phyloP scores from a whole-genome alignment of 2,329 filamentous ascomycete genomes.

The Sporothrix inflata region DNA sequence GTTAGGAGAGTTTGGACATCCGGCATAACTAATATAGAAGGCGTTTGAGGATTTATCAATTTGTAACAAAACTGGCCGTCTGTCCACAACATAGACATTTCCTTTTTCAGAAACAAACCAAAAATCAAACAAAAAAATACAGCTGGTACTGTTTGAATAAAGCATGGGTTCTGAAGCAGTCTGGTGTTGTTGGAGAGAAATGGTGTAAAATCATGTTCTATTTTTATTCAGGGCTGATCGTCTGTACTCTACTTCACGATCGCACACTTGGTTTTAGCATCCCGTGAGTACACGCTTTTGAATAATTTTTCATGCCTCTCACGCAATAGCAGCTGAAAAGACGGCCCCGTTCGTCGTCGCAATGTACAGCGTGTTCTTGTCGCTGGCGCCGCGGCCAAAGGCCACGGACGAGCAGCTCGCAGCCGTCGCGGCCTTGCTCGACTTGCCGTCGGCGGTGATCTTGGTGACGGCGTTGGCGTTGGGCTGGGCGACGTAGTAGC shows the following conservation, averaged over 20 bases:
- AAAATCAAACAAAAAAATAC: neutral
- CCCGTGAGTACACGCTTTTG: no score
- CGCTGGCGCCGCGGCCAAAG: constrained; percentile 18
- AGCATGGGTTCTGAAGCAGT: no score
- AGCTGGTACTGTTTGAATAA: neutral
- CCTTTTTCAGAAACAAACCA: neutral
- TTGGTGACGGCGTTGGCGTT: constrained; percentile 15
- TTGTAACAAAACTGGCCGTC: neutral
- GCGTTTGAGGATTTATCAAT: neutral
- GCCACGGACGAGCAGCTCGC: constrained; percentile 25
- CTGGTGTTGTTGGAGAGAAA: no score
- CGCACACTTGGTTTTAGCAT: no score
- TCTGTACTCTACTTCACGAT: no score
- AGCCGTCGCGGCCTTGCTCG: constrained; percentile 19
- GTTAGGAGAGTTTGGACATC: neutral
- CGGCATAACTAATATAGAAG: neutral
- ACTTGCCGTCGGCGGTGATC: constrained; percentile 17
- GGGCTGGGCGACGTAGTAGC: constrained; percentile 25
- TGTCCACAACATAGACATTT: neutral
- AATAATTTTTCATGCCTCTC: neutral
- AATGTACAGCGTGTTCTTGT: constrained; percentile 27
- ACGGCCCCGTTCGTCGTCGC: constrained; percentile 24
- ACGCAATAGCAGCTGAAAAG: constrained; percentile 1
- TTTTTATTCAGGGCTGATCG: no score
- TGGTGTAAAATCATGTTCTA: no score